Base-by-base conservation (phyloP, 1,284 basidiomycete species). In the Heimioporus retisporus region DNA sequence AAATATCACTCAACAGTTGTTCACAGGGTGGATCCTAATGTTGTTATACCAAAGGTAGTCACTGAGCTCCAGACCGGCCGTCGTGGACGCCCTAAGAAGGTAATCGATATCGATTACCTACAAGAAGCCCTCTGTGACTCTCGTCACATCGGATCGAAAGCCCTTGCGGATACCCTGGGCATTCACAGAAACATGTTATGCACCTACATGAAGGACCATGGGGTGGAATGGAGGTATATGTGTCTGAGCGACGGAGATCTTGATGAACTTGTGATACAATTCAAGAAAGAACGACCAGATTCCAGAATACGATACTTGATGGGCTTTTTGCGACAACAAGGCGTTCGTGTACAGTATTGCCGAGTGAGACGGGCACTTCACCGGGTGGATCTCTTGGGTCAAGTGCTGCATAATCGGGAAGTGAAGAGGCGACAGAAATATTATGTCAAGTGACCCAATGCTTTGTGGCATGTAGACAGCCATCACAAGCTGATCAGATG, bases 401-500 rank as follows among this genome's bases (percentile, higher is more conserved):
- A 72, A 31, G 23, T 44, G 16, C 44, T 68, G 0, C 31, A 15
- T 14, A 19, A 62, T 5, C 25, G 18, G 2, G 16, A 46, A 71
- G 40, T 69, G 0, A 79, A 81, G 21, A 50, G 59, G 3, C 64
- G 76, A 0, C 69, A 72, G 2, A 67, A 74, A 50, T 86, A 86
- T 63, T 35, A 65, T 19, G 76, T 81, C 1, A 46, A 73, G 3
- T 60, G 77, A 0, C 81, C 83, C 7, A 85, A 87, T 69, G 64
- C 74, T 0, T 62, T 71, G 0, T 71, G 69, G 67, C 63, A 71
- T 3, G 3, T 71, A 10, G 53, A 71, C 2, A 28, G 64, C 0
- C 64, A 70, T 23, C 63, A 71, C 65, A 86, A 87, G 66, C 71
- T 87, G 0, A 87, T 88, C 16, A 48, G 51, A 0, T 88, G 83